phyloP scores from a whole-genome alignment of 148 eudicot species.

The Spergularia bocconei region DNA sequence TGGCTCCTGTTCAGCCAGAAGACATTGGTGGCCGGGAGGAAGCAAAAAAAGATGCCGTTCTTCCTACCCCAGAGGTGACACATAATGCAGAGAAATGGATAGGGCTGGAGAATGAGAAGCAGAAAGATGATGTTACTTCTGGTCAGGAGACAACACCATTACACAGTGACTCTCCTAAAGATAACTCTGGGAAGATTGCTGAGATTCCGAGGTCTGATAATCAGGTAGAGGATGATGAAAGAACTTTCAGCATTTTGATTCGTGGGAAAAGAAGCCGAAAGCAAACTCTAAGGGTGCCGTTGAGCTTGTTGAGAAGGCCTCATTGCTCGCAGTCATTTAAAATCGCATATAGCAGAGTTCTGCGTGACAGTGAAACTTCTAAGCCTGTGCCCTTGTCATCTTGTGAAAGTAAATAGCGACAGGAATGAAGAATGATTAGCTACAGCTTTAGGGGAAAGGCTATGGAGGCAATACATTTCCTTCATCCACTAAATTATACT shows the following conservation, averaged over 20 bases:
- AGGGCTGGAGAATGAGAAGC: slow-evolving; percentile 38
- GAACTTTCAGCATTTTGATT: slow-evolving; percentile 66
- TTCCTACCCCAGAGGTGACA: slow-evolving; percentile 42
- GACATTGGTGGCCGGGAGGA: slow-evolving; percentile 45
- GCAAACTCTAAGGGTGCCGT: slow-evolving; percentile 88
- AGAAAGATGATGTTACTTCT: slow-evolving; percentile 26
- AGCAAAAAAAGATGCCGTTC: slow-evolving; percentile 43
- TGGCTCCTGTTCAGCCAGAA: slow-evolving; percentile 49
- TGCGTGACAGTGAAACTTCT: slow-evolving; percentile 70
- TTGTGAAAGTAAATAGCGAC: slow-evolving; percentile 41
- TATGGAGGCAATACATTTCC: slow-evolving; percentile 27
- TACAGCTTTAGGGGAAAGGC: slow-evolving; percentile 24
- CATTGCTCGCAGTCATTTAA: slow-evolving; percentile 85
- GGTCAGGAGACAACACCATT: slow-evolving; percentile 14
- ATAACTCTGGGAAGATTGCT: slow-evolving; percentile 14
- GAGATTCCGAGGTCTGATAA: slow-evolving; percentile 22
- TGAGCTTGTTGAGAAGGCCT: slow-evolving; percentile 80
- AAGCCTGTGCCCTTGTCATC: slow-evolving; percentile 44
- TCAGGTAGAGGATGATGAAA: slow-evolving; percentile 46
- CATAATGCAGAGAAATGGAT: slow-evolving; percentile 37
- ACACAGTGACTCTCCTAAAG: slow-evolving; percentile 23
- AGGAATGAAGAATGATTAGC: slow-evolving; percentile 30
- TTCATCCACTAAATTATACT: slow-evolving; percentile 2
- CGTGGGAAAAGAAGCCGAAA: slow-evolving; percentile 83
- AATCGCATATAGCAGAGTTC: slow-evolving; percentile 72